Evolutionary conservation across 2,329 filamentous ascomycete genomes (phyloP).

Genomic region (Botryotinia narcissicola): DNA sequence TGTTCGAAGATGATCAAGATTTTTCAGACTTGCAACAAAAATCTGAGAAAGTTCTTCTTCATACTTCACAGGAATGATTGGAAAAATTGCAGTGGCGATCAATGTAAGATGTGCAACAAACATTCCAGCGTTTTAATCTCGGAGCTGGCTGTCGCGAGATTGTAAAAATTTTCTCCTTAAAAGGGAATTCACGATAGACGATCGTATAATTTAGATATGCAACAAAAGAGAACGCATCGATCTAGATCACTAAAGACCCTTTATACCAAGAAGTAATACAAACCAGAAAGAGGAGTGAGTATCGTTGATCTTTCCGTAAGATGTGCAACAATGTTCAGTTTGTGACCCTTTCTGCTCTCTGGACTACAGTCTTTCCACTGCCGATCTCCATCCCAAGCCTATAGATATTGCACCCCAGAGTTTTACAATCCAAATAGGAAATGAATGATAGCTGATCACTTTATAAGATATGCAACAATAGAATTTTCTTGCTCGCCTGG

Average conservation of each 20-base stretch:
- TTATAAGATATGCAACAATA: slow-evolving; percentile 1
- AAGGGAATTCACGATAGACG: slow-evolving; percentile 15
- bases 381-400: background rate
- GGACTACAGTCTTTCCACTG: background rate
- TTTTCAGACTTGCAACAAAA: slow-evolving; percentile 21
- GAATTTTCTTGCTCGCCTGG: background rate
- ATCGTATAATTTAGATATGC: slow-evolving; percentile 12
- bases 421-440: background rate
- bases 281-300: slow-evolving; percentile 1
- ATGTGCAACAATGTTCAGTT: slow-evolving; percentile 13
- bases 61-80: background rate
- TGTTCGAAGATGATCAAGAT: slow-evolving; percentile 11
- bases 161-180: background rate
- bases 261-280: background rate
- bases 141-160: background rate
- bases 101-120: slow-evolving; percentile 2
- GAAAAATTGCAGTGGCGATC: background rate
- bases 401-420: background rate
- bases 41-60: background rate
- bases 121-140: background rate
- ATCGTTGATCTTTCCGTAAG: slow-evolving; percentile 12
- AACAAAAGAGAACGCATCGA: background rate
- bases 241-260: background rate
- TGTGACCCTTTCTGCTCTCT: background rate
- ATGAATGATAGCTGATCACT: background rate